Evolutionary conservation across 495 filamentous ascomycete genomes (phyloP).

Genomic region (Opeltia flavorubescens): DNA sequence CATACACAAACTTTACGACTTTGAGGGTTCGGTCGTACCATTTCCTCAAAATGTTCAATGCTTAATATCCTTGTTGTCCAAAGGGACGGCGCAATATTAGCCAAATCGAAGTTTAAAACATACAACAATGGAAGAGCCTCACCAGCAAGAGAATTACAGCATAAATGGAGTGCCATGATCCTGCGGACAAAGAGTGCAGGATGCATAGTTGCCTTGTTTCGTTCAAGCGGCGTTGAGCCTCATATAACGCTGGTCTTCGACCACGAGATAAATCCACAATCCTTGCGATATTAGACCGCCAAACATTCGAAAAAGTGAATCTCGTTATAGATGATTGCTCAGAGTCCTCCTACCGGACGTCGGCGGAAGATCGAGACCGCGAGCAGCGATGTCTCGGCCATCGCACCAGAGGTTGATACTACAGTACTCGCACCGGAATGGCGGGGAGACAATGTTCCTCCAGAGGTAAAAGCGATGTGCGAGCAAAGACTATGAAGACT

Average conservation of each 20-base stretch:
- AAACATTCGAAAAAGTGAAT: neutral
- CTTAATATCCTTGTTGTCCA: too few species aligned
- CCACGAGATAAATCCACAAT: neutral
- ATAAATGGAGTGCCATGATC: too few species aligned
- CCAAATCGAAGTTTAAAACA: too few species aligned
- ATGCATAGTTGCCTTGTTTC: neutral
- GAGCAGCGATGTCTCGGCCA: neutral
- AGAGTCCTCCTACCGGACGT: too few species aligned
- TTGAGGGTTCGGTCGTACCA: too few species aligned
- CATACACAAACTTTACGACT: too few species aligned
- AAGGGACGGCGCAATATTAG: too few species aligned
- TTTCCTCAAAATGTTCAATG: too few species aligned
- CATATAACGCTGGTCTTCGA: neutral
- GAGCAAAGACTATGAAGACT: neutral
- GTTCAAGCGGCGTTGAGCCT: neutral
- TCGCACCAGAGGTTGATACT: neutral
- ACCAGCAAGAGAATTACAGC: too few species aligned
- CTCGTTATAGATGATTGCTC: neutral
- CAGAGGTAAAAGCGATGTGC: neutral
- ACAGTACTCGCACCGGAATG: neutral
- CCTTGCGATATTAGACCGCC: neutral
- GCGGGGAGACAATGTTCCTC: neutral
- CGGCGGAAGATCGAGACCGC: too few species aligned
- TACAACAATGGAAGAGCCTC: too few species aligned
- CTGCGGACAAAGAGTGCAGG: too few species aligned